A percentile compares a stretch with the other conserved stretches of the same genome.
phyloP scores from a whole-genome alignment of 345 rosid genomes.

The Geranium brycei region DNA sequence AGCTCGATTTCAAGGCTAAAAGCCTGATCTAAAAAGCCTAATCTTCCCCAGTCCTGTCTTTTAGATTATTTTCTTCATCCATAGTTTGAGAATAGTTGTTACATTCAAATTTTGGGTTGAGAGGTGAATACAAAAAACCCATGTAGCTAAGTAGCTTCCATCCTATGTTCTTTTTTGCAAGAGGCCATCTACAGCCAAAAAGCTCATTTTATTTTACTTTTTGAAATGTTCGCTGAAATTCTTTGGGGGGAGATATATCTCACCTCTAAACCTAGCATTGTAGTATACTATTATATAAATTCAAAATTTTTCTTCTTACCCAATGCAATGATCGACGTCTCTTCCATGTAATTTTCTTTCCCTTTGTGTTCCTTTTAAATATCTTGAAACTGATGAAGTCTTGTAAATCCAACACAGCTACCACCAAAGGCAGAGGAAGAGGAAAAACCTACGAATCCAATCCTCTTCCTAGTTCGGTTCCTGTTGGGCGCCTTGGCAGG shows the following conservation, averaged over 20 bases:
- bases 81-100: not conserved
- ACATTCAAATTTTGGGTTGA: too few species aligned
- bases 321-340: not conserved
- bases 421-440: conserved; percentile 90
- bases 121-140: too few species aligned
- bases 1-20: too few species aligned
- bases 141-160: too few species aligned
- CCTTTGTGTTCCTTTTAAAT: not conserved
- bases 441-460: conserved; percentile 52
- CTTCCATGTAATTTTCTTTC: not conserved
- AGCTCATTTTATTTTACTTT: not conserved
- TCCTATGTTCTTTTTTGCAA: too few species aligned
- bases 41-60: too few species aligned
- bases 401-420: conserved; percentile 36
- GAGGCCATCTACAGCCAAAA: too few species aligned
- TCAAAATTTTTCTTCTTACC: not conserved
- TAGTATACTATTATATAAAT: too few species aligned
- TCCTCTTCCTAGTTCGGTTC: conserved; percentile 52
- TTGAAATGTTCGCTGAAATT: not conserved
- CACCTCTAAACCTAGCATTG: not conserved
- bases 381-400: not conserved
- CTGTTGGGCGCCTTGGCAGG: conserved; percentile 66
- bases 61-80: too few species aligned
- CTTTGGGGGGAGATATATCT: not conserved
- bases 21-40: too few species aligned